Evolutionary conservation across 257 asterid species (phyloP), one percentile per base, ranked within the genome.

Genomic region (Ilex aquifolium): DNA sequence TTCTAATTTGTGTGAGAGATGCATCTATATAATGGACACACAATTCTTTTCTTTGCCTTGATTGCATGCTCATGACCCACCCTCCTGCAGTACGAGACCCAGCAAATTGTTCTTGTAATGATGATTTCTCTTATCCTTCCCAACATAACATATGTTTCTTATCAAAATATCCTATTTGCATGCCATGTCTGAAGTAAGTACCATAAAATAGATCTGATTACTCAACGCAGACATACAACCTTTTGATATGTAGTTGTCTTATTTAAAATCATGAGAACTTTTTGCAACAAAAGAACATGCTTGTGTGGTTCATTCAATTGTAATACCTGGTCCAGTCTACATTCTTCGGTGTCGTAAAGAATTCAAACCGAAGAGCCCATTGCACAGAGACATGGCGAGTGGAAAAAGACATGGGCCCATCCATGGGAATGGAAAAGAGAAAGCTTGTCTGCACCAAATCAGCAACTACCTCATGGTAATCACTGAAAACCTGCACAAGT

Each of bases 311-410:
- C 57, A 14, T 53, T 15, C 27, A 21, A 66, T 66, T 48, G 52
- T 44, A 31, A 58, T 88, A 88, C 98, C 96, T 83, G 44, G 88
- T 77, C 87, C 84, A 86, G 69, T 86, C 91, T 53, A 83, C 82
- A 71, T 91, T 86, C 79, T 84, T 88, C 9, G 98, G 96, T 51
- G 88, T 86, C 32, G 95, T 88, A 61, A 91, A 82, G 76, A 91
- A 93, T 74, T 93, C 99, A 75, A 93, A 93, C 52, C 99, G 87
- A 53, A 93, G 94, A 67, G 91, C 91, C 99, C 99, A 93, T 62
- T 87, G 94, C 69, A 90, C 84, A 13, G 99, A 82, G 62, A 83
- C 90, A 63, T 87, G 81, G 57, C 77, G 84, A 66, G 99, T 93
- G 48, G 94, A 81, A 70, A 93, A 93, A 61, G 84, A 84, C 95